Evolutionary conservation across 2,329 filamentous ascomycete genomes (phyloP), one percentile per base, ranked within the genome.

Genomic region (Hymenoscyphus albidus): DNA sequence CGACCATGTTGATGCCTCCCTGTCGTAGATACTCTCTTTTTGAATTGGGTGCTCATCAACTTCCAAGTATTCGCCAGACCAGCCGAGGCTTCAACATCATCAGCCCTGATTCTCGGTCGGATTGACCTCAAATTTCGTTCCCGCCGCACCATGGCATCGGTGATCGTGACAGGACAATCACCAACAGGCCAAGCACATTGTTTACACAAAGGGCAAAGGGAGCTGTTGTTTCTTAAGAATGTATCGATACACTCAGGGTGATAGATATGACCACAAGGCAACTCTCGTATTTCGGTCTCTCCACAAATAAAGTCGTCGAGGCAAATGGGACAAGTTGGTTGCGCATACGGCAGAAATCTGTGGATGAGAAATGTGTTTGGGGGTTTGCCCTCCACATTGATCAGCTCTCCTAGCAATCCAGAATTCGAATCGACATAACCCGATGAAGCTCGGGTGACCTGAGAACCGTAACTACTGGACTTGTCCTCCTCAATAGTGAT

Each of bases 241-340:
- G 88, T 85, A 73, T 98, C 93, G 68, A 98, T 93, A 73, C 95
- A 99, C 69, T 91, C 89, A 0, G 91, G 89, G 70, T 99, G 94
- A 77, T 93, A 99, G 64, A 98, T 94, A 75, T 99, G 95, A 0
- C 90, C 88, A 71, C 95, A 99, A 0, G 92, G 87, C 2, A 98
- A 81, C 77, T 97, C 91, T 63, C 93, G 89, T 63, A 98, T 93
- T 22, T 87, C 84, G 0, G 91, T 89, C 18, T 82, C 78, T 44
- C 85, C 84, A 16, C 87, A 83, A 35, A 89, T 83, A 73, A 92
- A 98, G 65, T 91, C 86, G 62, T 92, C 90, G 0, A 96, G 82
- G 74, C 95, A 99, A 62, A 98, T 97, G n/a, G 91, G 87, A 74
- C 95, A 98, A 2, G 85, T 88, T 0, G 91, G 88, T 74, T 98